Conservation (phyloP, 352 stramenopile species). For the Globisporangium acanthophoron region DNA sequence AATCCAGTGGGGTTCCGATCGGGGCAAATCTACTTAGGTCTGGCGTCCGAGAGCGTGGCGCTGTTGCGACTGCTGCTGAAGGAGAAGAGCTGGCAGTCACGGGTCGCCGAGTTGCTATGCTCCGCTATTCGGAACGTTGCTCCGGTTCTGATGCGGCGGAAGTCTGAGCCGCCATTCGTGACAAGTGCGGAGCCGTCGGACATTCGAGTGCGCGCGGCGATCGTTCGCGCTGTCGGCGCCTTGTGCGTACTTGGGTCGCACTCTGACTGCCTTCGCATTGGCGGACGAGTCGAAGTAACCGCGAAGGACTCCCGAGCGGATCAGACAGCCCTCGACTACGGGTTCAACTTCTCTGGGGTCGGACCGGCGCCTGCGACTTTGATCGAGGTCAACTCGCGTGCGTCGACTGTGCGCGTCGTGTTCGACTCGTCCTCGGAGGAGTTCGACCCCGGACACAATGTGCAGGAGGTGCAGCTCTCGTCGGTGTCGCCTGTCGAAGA, state of each 20-base stretch:
- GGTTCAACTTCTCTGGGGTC: constrained; percentile 38
- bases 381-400: constrained; percentile 62
- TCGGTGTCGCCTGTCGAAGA: constrained; percentile 74
- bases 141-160: constrained; percentile 47
- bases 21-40: constrained; percentile 69
- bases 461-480: constrained; percentile 72
- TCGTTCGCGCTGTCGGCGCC: constrained; percentile 75
- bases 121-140: constrained; percentile 69
- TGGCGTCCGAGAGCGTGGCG: constrained; percentile 80
- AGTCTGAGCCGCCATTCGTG: constrained; percentile 12
- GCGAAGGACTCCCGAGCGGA: constrained; percentile 29
- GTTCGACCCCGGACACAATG: constrained; percentile 76
- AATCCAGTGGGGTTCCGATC: constrained; percentile 79
- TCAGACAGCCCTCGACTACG: constrained; percentile 37
- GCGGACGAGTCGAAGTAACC: constrained; percentile 65
- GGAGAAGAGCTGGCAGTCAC: constrained; percentile 54
- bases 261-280: constrained; percentile 78
- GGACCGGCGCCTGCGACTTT: constrained; percentile 61
- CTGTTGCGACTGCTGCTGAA: constrained; percentile 65
- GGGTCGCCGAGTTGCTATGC: constrained; percentile 62
- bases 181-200: constrained; percentile 29
- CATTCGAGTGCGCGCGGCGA: constrained; percentile 61
- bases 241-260: constrained; percentile 81
- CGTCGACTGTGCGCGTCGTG: constrained; percentile 68
- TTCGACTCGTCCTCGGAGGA: constrained; percentile 64